Evolutionary conservation across 345 rosid species (phyloP).

Genomic region (Hypericum perforatum): DNA sequence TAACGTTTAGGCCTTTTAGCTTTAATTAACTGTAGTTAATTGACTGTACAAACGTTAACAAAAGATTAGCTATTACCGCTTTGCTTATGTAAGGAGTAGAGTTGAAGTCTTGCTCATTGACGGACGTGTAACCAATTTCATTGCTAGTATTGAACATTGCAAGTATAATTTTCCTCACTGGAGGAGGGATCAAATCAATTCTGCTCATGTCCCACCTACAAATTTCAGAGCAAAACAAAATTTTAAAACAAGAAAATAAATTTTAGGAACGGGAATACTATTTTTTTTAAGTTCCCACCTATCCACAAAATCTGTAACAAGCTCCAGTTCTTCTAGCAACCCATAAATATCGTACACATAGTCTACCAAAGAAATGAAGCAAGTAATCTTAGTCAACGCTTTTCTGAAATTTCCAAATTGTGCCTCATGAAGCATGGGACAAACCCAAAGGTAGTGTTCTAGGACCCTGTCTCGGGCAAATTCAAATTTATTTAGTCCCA

Average conservation of each 20-base stretch:
- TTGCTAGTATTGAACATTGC: slow-evolving; percentile 17
- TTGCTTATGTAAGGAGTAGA: slow-evolving; percentile 8
- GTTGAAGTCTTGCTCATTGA: slow-evolving; percentile 12
- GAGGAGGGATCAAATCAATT: slow-evolving; percentile 17
- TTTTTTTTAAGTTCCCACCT: slow-evolving; percentile 2
- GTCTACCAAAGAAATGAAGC: slow-evolving; percentile 8
- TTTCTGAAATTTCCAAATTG: slow-evolving; percentile 6
- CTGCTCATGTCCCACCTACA: slow-evolving; percentile 16
- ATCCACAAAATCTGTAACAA: slow-evolving; percentile 14
- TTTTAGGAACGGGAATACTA: too few species aligned
- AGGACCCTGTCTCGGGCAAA: slow-evolving; percentile 13
- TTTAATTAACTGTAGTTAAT: too few species aligned
- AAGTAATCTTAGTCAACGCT: slow-evolving; percentile 1
- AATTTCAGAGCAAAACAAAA: neutral
- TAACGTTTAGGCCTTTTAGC: too few species aligned
- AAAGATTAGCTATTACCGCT: neutral
- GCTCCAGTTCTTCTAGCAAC: slow-evolving; percentile 15
- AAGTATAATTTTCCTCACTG: slow-evolving; percentile 6
- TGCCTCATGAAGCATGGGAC: slow-evolving; percentile 13
- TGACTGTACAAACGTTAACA: too few species aligned
- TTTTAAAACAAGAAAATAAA: neutral
- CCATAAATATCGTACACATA: neutral
- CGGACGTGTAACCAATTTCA: slow-evolving; percentile 7
- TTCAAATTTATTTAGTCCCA: slow-evolving; percentile 9
- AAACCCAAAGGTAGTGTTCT: slow-evolving; percentile 9